These are phyloP conservation scores for Tolypocladium amazonense DNA, from an alignment of 2,329 filamentous ascomycete species.

Conservation along the genomic window DNA sequence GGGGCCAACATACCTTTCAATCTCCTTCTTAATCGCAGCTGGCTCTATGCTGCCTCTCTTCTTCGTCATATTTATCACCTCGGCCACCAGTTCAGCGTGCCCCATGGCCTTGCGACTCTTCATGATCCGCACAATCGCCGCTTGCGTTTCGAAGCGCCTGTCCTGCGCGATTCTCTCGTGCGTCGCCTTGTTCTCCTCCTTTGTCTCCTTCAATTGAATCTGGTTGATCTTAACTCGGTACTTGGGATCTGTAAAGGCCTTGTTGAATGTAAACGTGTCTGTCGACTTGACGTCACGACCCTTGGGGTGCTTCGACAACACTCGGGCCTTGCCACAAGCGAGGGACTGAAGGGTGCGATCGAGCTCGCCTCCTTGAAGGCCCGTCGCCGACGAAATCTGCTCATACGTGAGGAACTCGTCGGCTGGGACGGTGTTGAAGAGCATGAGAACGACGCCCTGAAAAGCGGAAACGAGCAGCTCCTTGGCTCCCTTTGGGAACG, in stretches of 20 bases:
- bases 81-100: slow-evolving; percentile 77
- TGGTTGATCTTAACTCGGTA: slow-evolving; percentile 97
- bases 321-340: slow-evolving; percentile 79
- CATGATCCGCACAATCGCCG: slow-evolving; percentile 93
- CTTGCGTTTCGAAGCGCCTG: slow-evolving; percentile 91
- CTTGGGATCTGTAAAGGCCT: slow-evolving; percentile 66
- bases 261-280: slow-evolving; percentile 80
- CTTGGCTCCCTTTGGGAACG: slow-evolving; percentile 70
- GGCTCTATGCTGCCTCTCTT: slow-evolving; percentile 78
- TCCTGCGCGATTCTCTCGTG: slow-evolving; percentile 85
- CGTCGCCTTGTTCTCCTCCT: slow-evolving; percentile 87
- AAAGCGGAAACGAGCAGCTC: slow-evolving; percentile 86
- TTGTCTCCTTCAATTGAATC: slow-evolving; percentile 93
- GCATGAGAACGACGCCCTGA: slow-evolving; percentile 79
- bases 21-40: slow-evolving; percentile 88
- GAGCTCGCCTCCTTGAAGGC: slow-evolving; percentile 66
- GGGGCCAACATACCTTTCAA: slow-evolving; percentile 63
- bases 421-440: slow-evolving; percentile 64
- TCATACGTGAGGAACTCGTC: slow-evolving; percentile 61
- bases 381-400: slow-evolving; percentile 65
- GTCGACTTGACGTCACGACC: slow-evolving; percentile 66
- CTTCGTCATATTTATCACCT: slow-evolving; percentile 87
- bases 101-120: slow-evolving; percentile 83
- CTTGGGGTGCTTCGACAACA: slow-evolving; percentile 76
- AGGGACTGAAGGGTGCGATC: slow-evolving; percentile 89